Evolutionary conservation across 176 grass and related monocot species (phyloP).

Genomic region (Oropetium thomaeum): DNA sequence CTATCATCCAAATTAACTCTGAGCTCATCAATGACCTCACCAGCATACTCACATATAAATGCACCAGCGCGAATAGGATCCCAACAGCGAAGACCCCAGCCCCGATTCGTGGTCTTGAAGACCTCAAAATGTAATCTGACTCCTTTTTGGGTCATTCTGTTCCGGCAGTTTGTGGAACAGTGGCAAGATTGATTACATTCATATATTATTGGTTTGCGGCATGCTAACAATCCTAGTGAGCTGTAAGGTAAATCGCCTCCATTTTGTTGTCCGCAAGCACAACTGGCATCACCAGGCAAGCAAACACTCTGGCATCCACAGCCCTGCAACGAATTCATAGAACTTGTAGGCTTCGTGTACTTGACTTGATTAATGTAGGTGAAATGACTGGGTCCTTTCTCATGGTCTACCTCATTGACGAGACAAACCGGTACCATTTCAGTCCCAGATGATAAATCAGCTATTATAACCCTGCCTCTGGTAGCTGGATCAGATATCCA

Average conservation of each 20-base stretch:
- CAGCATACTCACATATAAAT: conserved; percentile 81
- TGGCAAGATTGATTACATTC: conserved; percentile 67
- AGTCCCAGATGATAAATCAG: conserved; percentile 57
- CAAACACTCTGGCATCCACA: conserved; percentile 69
- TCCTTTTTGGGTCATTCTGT: conserved; percentile 73
- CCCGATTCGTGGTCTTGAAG: conserved; percentile 54
- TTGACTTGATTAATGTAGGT: conserved; percentile 49
- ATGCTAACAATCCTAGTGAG: conserved; percentile 52
- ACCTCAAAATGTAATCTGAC: conserved; percentile 67
- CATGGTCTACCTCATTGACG: conserved; percentile 71
- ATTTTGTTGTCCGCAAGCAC: conserved; percentile 58
- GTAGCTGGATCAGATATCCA: conserved; percentile 64
- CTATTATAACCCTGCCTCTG: conserved; percentile 49
- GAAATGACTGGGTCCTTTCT: conserved; percentile 61
- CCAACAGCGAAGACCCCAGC: conserved; percentile 85
- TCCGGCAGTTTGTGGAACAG: conserved; percentile 60
- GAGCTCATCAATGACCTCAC: conserved; percentile 50
- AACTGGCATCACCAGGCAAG: conserved; percentile 47
- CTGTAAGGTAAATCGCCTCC: conserved; percentile 74
- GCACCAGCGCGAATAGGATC: conserved; percentile 70
- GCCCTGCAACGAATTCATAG: conserved; percentile 45
- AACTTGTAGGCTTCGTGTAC: conserved; percentile 37
- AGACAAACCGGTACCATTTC: conserved; percentile 55
- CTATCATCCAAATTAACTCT: conserved; percentile 42
- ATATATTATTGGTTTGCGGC: conserved; percentile 58